Base-by-base conservation (phyloP, 2,329 filamentous ascomycete genomes). In the Fusarium tjaetaba region DNA sequence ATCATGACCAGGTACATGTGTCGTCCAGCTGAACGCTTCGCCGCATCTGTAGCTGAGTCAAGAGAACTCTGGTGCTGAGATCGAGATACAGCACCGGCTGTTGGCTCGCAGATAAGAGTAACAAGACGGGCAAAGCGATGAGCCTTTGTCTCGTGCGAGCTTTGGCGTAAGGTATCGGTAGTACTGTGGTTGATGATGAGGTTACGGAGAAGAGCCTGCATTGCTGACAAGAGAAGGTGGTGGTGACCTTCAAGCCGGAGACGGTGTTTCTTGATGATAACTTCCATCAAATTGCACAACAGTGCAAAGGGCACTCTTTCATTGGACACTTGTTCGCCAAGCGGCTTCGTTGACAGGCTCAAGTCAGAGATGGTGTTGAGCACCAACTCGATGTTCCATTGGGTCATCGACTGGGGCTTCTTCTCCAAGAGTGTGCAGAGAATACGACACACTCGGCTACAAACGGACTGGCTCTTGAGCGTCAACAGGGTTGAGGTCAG, bases 1-100 rank as follows among this genome's bases (percentile, higher is more conserved):
- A 89, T 86, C 48, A 92, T 79, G 11, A 92, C 81, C 36, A 89
- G 80, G 73, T 90, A 90, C 87, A 92, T 91, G 80, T 91, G 86
- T 71, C 88, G 85, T 9, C 89, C 89, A 2, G 89, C 89, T 11
- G 87, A 88, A 22, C 88, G 85, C 81, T 90, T 91, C 26, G 89
- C 90, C 36, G 85, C 86, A 72, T 90, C 89, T 4, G 86, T 89
- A 4, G 89, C 89, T 30, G 89, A 91, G 76, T 90, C 88, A 32
- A 92, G 84, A 22, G 82, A 78, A 56, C 81, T 82, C 56, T 83
- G 82, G 60, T 84, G 83, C 75, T 83, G 83, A 5, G 81, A 79
- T 11, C 85, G 85, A 7, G 87, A 85, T 28, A 91, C 88, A 8
- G 88, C 86, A 1, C 87, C 88, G 2, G 85, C 86, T 32, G 86